phyloP scores from a whole-genome alignment of 441 rosid genomes.

The Adansonia grandidieri region DNA sequence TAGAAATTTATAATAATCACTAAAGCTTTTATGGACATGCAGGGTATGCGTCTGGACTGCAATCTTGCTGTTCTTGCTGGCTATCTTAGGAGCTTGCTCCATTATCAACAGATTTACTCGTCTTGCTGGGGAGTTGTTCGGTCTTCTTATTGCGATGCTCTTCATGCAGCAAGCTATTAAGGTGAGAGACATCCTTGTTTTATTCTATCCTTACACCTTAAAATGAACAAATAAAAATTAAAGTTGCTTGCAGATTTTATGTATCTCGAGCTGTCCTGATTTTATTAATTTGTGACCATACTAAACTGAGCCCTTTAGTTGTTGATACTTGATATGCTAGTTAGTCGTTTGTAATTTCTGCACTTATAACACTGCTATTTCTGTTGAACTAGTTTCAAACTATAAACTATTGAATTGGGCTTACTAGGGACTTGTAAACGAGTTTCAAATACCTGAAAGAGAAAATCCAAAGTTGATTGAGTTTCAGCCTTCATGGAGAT shows the following conservation, averaged over 20 bases:
- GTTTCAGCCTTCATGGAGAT: constrained; percentile 70
- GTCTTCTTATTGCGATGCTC: constrained; percentile 72
- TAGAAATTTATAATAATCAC: too few relatives aligned
- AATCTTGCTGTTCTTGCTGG: constrained; percentile 59
- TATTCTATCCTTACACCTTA: too few relatives aligned
- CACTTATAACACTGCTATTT: not conserved
- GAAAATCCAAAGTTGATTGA: constrained; percentile 48
- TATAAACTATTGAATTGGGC: constrained; percentile 9
- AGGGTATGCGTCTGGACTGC: constrained; percentile 84
- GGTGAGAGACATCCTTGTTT: constrained; percentile 35
- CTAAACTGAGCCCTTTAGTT: not conserved
- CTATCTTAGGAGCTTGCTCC: constrained; percentile 65
- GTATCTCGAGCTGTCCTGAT: not conserved
- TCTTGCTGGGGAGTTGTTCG: constrained; percentile 69
- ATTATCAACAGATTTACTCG: constrained; percentile 73
- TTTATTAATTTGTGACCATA: not conserved
- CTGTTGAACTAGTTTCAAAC: constrained; percentile 1
- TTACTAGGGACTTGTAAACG: constrained; percentile 60
- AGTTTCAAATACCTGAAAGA: constrained; percentile 62
- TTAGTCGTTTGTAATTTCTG: not conserved
- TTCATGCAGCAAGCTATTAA: constrained; percentile 75
- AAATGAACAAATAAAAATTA: not conserved
- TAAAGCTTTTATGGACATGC: not conserved
- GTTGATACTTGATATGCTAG: too few relatives aligned
- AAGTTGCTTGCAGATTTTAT: not conserved